Evolutionary conservation across 2,329 filamentous ascomycete genomes (phyloP), one percentile per base, ranked within the genome.

Genomic region (Calonectria naviculata): DNA sequence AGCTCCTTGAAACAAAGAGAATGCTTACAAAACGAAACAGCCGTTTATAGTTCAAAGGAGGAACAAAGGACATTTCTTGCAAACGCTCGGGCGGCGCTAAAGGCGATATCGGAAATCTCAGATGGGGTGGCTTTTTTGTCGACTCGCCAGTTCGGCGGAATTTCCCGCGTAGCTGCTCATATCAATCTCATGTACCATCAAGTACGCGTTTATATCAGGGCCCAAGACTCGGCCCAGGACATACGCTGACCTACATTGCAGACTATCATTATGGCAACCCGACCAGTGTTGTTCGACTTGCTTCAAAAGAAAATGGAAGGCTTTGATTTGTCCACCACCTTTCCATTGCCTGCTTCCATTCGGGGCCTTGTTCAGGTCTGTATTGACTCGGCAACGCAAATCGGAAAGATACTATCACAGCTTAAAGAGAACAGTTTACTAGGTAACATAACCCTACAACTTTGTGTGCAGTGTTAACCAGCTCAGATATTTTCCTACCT

Each of bases 141-240:
- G 15, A 26, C 47, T 34, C 68, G 38, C 5, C 47, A 42, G 13
- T 67, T 71, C 36, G 58, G 64, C 15, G 68, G 67, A 24, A 60
- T 71, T 24, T 71, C 68, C 15, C 68, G 68, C 17, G 29, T 71
- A 29, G 26, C 68, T 13, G 56, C 68, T 15, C 68, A 71, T 17
- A 58, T 71, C 21, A 67, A 71, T 31, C 38, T 71, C 3, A 47
- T 28, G 15, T 71, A 71, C 31, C 56, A 64, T 44, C 68, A 71
- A 28, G 68, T 71, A 26, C 19, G 38, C 17, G 3, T 17, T 17
- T 8, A 19, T 19, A n/a, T n/a, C n/a, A n/a, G n/a, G n/a, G n/a
- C n/a, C n/a, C n/a, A n/a, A n/a, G n/a, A n/a, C n/a, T n/a, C n/a
- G n/a, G n/a, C n/a, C n/a, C n/a, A n/a, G n/a, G n/a, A n/a, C n/a